Evolutionary conservation across 306 rosid species (phyloP).

Genomic region (Vigna angularis): DNA sequence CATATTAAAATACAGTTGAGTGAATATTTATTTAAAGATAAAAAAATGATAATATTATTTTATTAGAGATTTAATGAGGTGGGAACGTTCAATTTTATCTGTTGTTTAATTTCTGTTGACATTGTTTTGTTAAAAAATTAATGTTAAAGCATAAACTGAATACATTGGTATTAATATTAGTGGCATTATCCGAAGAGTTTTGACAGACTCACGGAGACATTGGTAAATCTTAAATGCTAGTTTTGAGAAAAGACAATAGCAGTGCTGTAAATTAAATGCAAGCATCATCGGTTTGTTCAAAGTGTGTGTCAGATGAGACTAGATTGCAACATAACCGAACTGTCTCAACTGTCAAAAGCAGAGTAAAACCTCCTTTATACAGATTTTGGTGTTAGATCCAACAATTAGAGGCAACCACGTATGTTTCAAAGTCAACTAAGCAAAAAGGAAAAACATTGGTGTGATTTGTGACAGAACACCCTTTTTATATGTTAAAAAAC

Average conservation of each 20-base stretch:
- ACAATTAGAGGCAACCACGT: conserved; percentile 51
- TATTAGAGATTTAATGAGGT: too few relatives aligned
- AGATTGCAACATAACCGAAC: background rate
- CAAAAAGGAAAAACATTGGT: background rate
- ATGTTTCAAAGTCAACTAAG: conserved; percentile 2
- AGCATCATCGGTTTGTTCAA: background rate
- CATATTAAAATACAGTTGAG: too few relatives aligned
- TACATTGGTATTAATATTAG: too few relatives aligned
- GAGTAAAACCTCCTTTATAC: conserved; percentile 28
- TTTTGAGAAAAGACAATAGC: background rate
- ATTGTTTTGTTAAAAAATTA: too few relatives aligned
- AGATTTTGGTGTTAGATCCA: background rate
- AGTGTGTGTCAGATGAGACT: background rate
- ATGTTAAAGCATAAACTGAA: too few relatives aligned
- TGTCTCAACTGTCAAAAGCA: conserved; percentile 44
- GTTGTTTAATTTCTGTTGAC: too few relatives aligned
- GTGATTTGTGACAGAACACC: background rate
- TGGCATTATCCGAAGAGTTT: too few relatives aligned
- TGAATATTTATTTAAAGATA: too few relatives aligned
- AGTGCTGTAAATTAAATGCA: conserved; percentile 16
- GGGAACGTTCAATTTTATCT: too few relatives aligned
- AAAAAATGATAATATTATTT: too few relatives aligned
- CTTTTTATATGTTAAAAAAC: conserved; percentile 17
- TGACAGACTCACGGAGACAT: background rate
- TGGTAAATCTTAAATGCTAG: background rate